Conservation (phyloP, 176 grass and related monocot genomes). For the Triticum aestivum region DNA sequence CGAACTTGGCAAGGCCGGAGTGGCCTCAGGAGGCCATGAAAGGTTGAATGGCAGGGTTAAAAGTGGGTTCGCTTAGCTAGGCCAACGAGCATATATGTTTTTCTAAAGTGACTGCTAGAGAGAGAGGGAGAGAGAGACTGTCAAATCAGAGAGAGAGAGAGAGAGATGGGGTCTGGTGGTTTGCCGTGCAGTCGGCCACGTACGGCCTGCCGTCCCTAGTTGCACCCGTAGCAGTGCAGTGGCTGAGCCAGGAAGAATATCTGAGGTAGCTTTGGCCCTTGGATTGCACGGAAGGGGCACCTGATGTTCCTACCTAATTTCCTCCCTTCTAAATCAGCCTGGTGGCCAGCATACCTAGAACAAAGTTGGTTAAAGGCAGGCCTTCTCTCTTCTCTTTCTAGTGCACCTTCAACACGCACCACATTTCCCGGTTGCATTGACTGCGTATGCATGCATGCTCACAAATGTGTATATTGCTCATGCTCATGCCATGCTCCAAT, state of each 20-base stretch:
- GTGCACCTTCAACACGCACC: constrained; percentile 14
- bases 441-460: background rate
- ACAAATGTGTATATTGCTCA: background rate
- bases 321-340: background rate
- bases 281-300: constrained; percentile 16
- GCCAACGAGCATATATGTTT: background rate
- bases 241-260: background rate
- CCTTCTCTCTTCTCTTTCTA: background rate
- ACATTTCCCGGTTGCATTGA: background rate
- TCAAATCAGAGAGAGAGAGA: background rate
- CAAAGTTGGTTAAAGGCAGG: constrained; percentile 36
- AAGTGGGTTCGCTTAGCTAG: background rate
- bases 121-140: background rate
- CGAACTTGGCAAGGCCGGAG: background rate
- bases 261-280: constrained; percentile 29
- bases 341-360: constrained; percentile 44
- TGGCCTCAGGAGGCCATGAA: constrained; percentile 31
- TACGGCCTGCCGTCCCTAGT: constrained; percentile 23
- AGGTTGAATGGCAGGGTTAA: constrained; percentile 23
- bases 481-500: background rate
- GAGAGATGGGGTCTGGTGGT: background rate
- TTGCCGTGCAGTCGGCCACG: constrained; percentile 18
- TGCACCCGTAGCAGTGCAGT: background rate
- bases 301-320: constrained; percentile 31
- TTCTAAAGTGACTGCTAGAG: background rate